A percentile compares a stretch with the other conserved stretches of the same genome.
These are phyloP conservation scores for Dendrothele bispora DNA, from an alignment of 768 basidiomycete genomes.

Conservation along the genomic window DNA sequence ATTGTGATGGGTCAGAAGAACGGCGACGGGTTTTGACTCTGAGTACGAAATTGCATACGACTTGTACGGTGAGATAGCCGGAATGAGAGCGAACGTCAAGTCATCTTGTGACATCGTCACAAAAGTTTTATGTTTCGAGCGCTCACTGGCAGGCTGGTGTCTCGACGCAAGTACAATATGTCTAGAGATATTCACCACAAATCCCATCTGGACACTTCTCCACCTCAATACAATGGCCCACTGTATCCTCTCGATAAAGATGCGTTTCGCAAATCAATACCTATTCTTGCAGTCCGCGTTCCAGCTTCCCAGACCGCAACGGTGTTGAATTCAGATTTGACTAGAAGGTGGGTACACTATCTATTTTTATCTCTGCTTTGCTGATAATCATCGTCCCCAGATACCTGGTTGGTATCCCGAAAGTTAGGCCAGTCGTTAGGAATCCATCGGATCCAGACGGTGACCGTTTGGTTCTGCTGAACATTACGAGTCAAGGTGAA, in stretches of 20 bases:
- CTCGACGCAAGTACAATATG: too few relatives aligned
- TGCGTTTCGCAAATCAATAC: constrained; percentile 64
- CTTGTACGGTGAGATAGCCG: too few relatives aligned
- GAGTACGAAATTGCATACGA: too few relatives aligned
- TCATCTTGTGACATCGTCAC: too few relatives aligned
- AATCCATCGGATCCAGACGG: constrained; percentile 47
- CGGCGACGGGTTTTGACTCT: too few relatives aligned
- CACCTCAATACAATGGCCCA: constrained; percentile 53
- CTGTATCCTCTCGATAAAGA: constrained; percentile 55
- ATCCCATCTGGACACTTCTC: constrained; percentile 23
- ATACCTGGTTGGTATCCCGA: constrained; percentile 66
- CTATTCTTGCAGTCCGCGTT: constrained; percentile 68
- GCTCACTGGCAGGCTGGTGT: too few relatives aligned
- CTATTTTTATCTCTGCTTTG: neutral
- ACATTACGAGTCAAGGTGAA: constrained; percentile 60
- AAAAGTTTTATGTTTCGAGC: neutral
- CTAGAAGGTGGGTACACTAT: constrained; percentile 52
- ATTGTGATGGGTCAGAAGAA: too few relatives aligned
- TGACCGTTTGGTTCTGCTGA: constrained; percentile 66
- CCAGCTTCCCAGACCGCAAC: constrained; percentile 52
- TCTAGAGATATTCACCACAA: neutral
- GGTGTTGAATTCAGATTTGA: constrained; percentile 54
- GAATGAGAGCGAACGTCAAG: too few relatives aligned
- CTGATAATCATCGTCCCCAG: constrained; percentile 34
- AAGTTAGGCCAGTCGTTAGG: constrained; percentile 56